phyloP scores from a whole-genome alignment of 2,329 filamentous ascomycete species.

The Cercospora berteroae region DNA sequence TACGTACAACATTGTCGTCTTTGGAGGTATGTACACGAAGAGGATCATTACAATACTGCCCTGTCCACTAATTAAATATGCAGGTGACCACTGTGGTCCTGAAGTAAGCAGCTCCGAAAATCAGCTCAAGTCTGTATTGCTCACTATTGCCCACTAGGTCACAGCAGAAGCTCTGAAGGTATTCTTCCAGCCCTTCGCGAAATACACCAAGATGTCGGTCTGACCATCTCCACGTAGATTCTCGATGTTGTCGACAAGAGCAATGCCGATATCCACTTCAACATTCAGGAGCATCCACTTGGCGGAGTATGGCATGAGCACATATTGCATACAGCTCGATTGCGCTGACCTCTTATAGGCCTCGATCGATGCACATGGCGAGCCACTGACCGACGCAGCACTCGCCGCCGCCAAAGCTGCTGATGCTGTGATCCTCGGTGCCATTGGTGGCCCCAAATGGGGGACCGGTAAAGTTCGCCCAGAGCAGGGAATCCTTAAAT shows the following conservation, averaged over 20 bases:
- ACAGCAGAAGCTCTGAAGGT: slow-evolving; percentile 84
- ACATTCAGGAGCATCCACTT: slow-evolving; percentile 84
- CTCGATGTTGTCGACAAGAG: slow-evolving; percentile 74
- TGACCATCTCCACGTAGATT: slow-evolving; percentile 52
- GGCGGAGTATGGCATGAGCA: slow-evolving; percentile 67
- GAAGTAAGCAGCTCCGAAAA: slow-evolving; percentile 59
- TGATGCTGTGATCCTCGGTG: slow-evolving; percentile 86
- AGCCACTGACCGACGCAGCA: slow-evolving; percentile 76
- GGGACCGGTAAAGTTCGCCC: slow-evolving; percentile 83
- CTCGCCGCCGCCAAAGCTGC: slow-evolving; percentile 79
- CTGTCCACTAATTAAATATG: neutral
- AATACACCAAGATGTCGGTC: neutral
- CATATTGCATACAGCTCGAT: slow-evolving; percentile 1
- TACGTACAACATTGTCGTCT: slow-evolving; percentile 31
- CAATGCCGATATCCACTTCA: slow-evolving; percentile 73
- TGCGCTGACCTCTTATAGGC: slow-evolving; percentile 54
- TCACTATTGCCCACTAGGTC: slow-evolving; percentile 54
- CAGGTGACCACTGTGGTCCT: slow-evolving; percentile 74
- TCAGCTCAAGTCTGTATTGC: neutral
- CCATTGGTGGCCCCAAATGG: slow-evolving; percentile 97
- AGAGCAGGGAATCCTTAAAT: slow-evolving; percentile 84
- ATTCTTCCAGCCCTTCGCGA: neutral
- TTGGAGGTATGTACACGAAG: slow-evolving; percentile 20
- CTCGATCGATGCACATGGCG: slow-evolving; percentile 80
- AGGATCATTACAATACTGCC: neutral